These are phyloP conservation scores for Sideroxylon spinosum DNA, from an alignment of 179 eudicot genomes.

Conservation along the genomic window DNA sequence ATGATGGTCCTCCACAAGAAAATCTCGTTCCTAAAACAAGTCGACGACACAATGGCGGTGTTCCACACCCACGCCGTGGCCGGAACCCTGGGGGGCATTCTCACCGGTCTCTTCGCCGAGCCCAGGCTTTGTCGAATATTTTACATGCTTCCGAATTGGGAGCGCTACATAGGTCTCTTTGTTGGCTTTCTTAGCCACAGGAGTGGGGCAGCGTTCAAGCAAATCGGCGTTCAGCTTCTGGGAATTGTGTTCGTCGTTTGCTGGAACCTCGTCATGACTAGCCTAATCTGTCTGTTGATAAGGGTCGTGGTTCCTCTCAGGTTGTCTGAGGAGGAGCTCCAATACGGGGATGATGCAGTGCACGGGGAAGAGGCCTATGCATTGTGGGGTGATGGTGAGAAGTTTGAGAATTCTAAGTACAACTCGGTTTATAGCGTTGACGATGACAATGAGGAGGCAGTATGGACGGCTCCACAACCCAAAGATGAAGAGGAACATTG, in stretches of 20 bases:
- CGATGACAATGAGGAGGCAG: too few species aligned
- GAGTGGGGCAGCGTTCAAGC: constrained; percentile 22
- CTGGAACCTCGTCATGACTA: constrained; percentile 26
- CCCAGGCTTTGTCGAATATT: constrained; percentile 33
- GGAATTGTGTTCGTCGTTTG: constrained; percentile 25
- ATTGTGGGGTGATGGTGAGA: constrained; percentile 30
- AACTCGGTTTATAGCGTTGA: too few species aligned
- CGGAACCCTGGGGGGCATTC: constrained; percentile 36
- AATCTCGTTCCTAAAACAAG: constrained; percentile 24
- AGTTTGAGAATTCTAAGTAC: not conserved
- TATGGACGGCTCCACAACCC: too few species aligned
- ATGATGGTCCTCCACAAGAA: constrained; percentile 46
- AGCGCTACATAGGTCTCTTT: constrained; percentile 26
- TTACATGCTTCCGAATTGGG: constrained; percentile 19
- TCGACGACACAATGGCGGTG: constrained; percentile 43
- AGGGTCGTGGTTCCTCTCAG: constrained; percentile 32
- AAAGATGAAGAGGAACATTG: too few species aligned
- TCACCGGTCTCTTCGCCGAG: constrained; percentile 34
- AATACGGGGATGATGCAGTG: constrained; percentile 24
- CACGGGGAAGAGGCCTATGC: constrained; percentile 44
- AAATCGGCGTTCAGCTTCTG: constrained; percentile 26
- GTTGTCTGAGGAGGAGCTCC: constrained; percentile 26
- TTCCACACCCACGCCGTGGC: constrained; percentile 47
- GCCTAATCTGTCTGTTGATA: constrained; percentile 27
- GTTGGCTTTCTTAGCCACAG: constrained; percentile 27